A percentile compares a stretch with the other conserved stretches of the same genome.
Conservation (phyloP, 768 basidiomycete species). For the Suillus americanus region DNA sequence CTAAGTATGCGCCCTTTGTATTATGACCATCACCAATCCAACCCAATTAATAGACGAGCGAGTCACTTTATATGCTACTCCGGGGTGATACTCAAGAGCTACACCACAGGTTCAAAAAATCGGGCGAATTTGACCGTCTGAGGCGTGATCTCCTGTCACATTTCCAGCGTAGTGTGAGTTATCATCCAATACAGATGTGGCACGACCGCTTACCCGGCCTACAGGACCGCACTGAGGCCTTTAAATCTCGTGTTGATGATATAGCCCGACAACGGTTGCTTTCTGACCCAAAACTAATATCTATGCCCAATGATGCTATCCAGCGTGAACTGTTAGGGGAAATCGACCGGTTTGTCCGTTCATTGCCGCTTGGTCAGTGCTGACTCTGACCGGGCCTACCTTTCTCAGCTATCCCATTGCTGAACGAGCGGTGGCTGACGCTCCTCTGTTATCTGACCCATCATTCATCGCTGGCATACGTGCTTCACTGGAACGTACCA, state of each 20-base stretch:
- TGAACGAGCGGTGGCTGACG: constrained; percentile 58
- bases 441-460: constrained; percentile 48
- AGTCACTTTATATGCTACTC: constrained; percentile 14
- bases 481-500: constrained; percentile 43
- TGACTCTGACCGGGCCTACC: not conserved
- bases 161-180: constrained; percentile 61
- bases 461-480: constrained; percentile 45
- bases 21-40: constrained; percentile 56
- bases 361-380: not conserved
- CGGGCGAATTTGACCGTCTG: constrained; percentile 74
- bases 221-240: constrained; percentile 51
- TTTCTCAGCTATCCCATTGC: constrained; percentile 58
- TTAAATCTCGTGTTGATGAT: constrained; percentile 61
- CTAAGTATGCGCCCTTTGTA: constrained; percentile 4
- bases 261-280: constrained; percentile 56
- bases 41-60: constrained; percentile 66
- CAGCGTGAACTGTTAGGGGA: constrained; percentile 69
- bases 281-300: constrained; percentile 53
- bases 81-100: not conserved
- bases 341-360: constrained; percentile 56
- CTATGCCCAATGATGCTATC: constrained; percentile 51
- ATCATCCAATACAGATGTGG: constrained; percentile 5
- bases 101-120: constrained; percentile 68
- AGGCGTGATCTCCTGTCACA: constrained; percentile 61
- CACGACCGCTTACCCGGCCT: not conserved